Base-by-base conservation (phyloP, 192 early-diverging fungal genomes). In the Backusella liffmaniae region DNA sequence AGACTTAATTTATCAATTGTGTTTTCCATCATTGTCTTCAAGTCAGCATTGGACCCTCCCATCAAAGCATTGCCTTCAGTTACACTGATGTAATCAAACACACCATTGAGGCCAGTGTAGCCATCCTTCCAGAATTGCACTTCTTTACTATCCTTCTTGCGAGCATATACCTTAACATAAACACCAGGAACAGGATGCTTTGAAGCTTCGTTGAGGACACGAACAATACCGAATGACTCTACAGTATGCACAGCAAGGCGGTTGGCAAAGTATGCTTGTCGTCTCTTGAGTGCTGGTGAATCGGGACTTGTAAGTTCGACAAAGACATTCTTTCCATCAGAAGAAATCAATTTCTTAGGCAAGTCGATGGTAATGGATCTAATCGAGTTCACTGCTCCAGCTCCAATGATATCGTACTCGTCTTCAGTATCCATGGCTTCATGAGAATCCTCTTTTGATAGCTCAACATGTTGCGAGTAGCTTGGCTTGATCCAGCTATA, bases 111-210 rank as follows among this genome's bases (percentile, higher is more conserved):
- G 23, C 80, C 82, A 10, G 86, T 88, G 32, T 88, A 85, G 10
- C 86, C 86, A 56, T 88, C 86, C 71, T 86, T 85, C 86, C 86
- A 88, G 70, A 88, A 88, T 4, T 67, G n/a, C 1, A 78, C 78
- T 30, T 70, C 56, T 8, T 69, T 73, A 37, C 12, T 21, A 9
- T 51, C 30, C 62, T 80, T 81, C 74, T 82, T 44, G 56, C 79
- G 71, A 29, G 80, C 84, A 72, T 88, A 88, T 1, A 86, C 84
- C 66, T 88, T 88, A 23, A 88, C 80, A 75, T 88, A 88, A 23
- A 74, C 81, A 16, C 84, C 86, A 15, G 80, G 75, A 49, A 84
- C 72, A 30, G 84, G 77, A 30, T 73, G 72, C 49, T 80, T 80
- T 41, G 72, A 69, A 21, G 66, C 36, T 34, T 71, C 79, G 34